Evolutionary conservation across 2,329 filamentous ascomycete genomes (phyloP), one percentile per base, ranked within the genome.

Genomic region (Nothophoma quercina): DNA sequence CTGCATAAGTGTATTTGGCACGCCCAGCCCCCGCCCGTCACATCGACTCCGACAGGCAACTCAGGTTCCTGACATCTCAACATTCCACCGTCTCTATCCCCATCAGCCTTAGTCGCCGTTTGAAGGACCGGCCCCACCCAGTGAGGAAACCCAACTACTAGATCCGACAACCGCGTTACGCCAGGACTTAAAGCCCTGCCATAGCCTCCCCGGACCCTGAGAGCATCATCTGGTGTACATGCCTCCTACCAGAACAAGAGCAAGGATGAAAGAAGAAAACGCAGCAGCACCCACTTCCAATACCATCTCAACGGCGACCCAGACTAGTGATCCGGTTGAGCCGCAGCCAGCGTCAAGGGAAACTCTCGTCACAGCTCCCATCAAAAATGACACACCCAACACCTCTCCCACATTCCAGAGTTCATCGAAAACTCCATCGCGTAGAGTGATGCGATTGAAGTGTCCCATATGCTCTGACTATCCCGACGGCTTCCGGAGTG

Each of bases 401-500:
- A 71, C 69, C 8, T 71, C 70, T 36, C 70, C 70, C 4, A 71
- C 69, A 26, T 70, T 70, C 49, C 62, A 65, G 23, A 43, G 52
- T 8, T 53, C 62, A 21, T 61, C 64, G 21, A 74, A 72, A 54
- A 63, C 68, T 16, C 62, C 66, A 13, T 63, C 69, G 15, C 63
- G 71, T 48, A 70, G 61, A 60, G 64, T 73, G 26, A 36, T 71
- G 49, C 70, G 71, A 21, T 55, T 74, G 30, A 73, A 71, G 58
- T 96, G 91, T 71, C 72, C 77, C 1, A 77, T 83, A 45, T 96
- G 91, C 75, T 82, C 82, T 42, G 87, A 91, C 50, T 85, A 90
- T 58, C 88, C 88, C 1, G 85, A 89, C 19, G 91, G 90, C 46
- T 96, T 96, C 76, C 86, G 91, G 35, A 91, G 91, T 48, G 89